These are phyloP conservation scores for Podospora tetraspora DNA, from an alignment of 495 filamentous ascomycete species.

Conservation along the genomic window DNA sequence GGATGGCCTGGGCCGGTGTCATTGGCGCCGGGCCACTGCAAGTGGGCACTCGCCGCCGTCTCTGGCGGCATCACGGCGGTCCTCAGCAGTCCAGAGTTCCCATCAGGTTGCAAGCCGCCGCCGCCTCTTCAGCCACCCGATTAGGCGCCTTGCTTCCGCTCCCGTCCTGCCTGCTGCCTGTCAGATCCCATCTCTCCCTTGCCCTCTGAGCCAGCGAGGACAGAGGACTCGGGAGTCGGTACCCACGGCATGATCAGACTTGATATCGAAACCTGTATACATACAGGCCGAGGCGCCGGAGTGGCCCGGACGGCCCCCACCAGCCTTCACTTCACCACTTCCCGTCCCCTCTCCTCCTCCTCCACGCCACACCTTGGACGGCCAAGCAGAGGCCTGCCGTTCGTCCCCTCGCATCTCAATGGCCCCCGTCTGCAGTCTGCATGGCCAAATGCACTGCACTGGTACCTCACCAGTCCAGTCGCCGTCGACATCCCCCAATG, in stretches of 20 bases:
- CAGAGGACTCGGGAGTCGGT: background rate
- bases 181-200: background rate
- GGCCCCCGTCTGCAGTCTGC: background rate
- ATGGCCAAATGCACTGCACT: constrained; percentile 3
- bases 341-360: background rate
- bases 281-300: background rate
- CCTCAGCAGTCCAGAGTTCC: constrained; percentile 1
- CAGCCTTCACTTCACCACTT: background rate
- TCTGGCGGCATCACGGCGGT: constrained; percentile 3
- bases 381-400: background rate
- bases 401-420: constrained; percentile 3
- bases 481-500: constrained; percentile 5
- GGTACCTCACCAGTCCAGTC: background rate
- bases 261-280: background rate
- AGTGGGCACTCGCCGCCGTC: background rate
- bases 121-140: constrained; percentile 10
- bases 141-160: constrained; percentile 11
- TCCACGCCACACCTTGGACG: background rate
- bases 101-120: background rate
- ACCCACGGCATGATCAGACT: background rate
- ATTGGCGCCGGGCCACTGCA: constrained; percentile 2
- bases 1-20: constrained; percentile 3
- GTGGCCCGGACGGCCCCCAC: background rate
- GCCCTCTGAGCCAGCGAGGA: background rate
- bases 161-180: constrained; percentile 3